Evolutionary conservation across 2,329 filamentous ascomycete species (phyloP).

Genomic region (Verticillium albo-atrum): DNA sequence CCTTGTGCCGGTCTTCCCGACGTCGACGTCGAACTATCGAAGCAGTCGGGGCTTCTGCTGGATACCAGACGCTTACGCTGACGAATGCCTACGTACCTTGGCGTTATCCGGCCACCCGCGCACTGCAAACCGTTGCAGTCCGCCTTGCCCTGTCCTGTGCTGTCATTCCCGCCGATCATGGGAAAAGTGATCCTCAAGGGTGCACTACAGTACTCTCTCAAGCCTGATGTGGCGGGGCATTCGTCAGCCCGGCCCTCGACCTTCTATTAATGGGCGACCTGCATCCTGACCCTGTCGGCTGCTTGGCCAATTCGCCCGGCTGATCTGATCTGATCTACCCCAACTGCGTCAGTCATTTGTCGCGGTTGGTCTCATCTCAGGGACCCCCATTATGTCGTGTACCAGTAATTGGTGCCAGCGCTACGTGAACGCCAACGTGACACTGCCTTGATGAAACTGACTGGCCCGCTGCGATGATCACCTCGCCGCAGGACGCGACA

Average conservation of each 20-base stretch:
- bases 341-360: neutral
- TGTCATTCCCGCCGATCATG: neutral
- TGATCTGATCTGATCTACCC: neutral
- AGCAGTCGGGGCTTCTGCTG: neutral
- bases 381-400: neutral
- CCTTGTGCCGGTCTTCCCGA: neutral
- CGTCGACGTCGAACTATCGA: neutral
- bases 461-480: neutral
- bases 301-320: neutral
- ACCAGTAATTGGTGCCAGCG: neutral
- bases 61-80: neutral
- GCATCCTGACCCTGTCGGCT: neutral
- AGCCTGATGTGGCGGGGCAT: neutral
- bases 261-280: neutral
- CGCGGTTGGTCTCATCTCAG: neutral
- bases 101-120: neutral
- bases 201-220: neutral
- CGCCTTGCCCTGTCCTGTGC: neutral
- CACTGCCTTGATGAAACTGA: neutral
- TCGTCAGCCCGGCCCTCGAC: neutral
- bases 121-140: neutral
- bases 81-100: neutral
- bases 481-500: neutral
- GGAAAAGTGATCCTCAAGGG: neutral
- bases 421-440: neutral